Conservation (phyloP, 352 stramenopile species). For the Globisporangium emineosum region DNA sequence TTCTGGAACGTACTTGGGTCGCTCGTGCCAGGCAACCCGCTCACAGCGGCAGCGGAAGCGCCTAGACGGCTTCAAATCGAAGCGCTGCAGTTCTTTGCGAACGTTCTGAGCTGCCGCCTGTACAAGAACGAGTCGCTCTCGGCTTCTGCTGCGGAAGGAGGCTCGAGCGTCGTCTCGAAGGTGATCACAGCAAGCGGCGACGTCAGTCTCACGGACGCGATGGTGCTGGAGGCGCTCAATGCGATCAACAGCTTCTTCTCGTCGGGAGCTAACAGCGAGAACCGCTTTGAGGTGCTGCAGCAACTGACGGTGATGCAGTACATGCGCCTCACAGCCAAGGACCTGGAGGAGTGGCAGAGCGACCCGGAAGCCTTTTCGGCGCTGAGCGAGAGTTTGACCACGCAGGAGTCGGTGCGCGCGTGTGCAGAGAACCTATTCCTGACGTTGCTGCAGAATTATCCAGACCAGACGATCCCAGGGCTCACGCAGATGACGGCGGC, state of each 20-base stretch:
- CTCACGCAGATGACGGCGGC: conserved; percentile 64
- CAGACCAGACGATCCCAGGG: conserved; percentile 59
- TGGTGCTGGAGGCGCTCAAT: conserved; percentile 71
- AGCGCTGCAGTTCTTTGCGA: conserved; percentile 75
- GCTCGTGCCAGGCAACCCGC: conserved; percentile 17
- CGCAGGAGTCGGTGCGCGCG: conserved; percentile 72
- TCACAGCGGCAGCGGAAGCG: conserved; percentile 9
- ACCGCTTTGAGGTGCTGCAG: conserved; percentile 51
- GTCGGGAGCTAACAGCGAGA: conserved; percentile 15
- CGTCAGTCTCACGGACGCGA: conserved; percentile 66
- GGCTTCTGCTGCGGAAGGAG: conserved; percentile 29
- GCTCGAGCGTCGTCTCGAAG: conserved; percentile 53
- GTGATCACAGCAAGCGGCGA: conserved; percentile 81
- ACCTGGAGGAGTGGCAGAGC: conserved; percentile 69
- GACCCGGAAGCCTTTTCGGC: conserved; percentile 68
- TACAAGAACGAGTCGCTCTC: conserved; percentile 77
- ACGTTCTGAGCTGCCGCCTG: conserved; percentile 73
- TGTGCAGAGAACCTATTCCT: conserved; percentile 84
- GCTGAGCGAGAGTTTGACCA: conserved; percentile 72
- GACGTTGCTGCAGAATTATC: conserved; percentile 75
- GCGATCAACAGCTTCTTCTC: conserved; percentile 59
- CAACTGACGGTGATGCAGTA: conserved; percentile 76
- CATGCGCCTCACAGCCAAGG: conserved; percentile 51
- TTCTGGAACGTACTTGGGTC: conserved; percentile 60
- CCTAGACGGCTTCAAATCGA: conserved; percentile 60